Base-by-base conservation (phyloP, 2,329 filamentous ascomycete species). In the Lachnellula occidentalis region DNA sequence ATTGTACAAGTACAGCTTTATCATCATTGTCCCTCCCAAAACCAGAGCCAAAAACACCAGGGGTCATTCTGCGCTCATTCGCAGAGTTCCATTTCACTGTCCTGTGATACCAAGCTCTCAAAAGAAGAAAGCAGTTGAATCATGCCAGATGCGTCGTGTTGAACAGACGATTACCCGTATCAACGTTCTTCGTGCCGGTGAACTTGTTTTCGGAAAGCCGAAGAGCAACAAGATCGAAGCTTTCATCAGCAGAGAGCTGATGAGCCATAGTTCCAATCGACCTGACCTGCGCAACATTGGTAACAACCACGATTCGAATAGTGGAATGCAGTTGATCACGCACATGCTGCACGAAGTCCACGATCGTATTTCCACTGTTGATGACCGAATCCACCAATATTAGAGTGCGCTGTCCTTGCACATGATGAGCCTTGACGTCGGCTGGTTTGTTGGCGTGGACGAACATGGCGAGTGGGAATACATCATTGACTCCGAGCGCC, bases 361-460 rank as follows among this genome's bases (percentile, higher is more conserved):
- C 54, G 5, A 82, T 62, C 0, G 77, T 73, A 49, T 73, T 73
- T 4, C 82, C 80, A 34, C 63, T 81, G 58, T 86, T 83, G n/a
- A 85, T 67, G 1, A 85, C 80, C 0, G 78, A 81, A 62, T 85
- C 83, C 1, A 85, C 80, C 3, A 86, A 65, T 1, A 86, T 59
- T 1, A 84, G 62, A 0, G 69, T 77, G 14, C 54, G 48, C 45
- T 69, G 65, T 2, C 62, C 67, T 1, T 67, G 7, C 0, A 85
- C 11, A 60, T 81, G 74, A 1, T 74, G 41, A 0, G 31, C 2
- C 45, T 67, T 67, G 41, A 85, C 59, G 36, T 84, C 75, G 0
- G 64, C 51, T 0, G 73, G 67, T 3, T 48, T 5, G 1, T 60
- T 64, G 2, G 72, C 72, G 51, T 83, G 80, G 1, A 81, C 47